Evolutionary conservation across 768 basidiomycete species (phyloP), one percentile per base, ranked within the genome.

Genomic region (Rhodocollybia butyracea): DNA sequence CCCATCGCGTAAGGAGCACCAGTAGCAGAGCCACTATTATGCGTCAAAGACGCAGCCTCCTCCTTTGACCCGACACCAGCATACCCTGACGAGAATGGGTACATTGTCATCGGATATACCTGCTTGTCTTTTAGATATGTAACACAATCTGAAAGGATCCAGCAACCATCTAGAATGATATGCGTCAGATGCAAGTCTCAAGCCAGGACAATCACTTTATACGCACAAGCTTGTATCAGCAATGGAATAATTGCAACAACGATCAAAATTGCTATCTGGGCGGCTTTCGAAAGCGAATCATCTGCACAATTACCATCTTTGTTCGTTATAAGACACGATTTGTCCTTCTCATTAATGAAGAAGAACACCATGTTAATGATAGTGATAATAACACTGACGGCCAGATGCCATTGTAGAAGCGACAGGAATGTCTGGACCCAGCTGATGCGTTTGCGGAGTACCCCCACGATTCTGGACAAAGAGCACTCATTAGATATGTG

Each of bases 141-240:
- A n/a, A 54, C 52, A 31, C 52, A 54, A 26, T 43, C 52, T 2
- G 52, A 54, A 21, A 54, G 38, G 27, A 54, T 29, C 52, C 52
- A 54, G 41, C 52, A 54, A 21, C 24, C 52, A 54, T 54, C 52
- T 54, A 21, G 3, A 19, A 24, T 21, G 19, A 38, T 24, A 47
- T 27, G 32, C 31, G 32, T 50, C 11, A 26, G 27, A 40, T 15
- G 5, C 2, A 19, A 47, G 30, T 12, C 6, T n/a, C 34, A 26
- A 11, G 13, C 15, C 27, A 13, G 8, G n/a, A 31, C 51, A 29
- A 7, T 22, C 12, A 42, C 5, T 19, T 26, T 22, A 8, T 8
- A 54, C 52, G 11, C 30, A 54, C 52, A 54, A 32, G 52, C 52
- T 26, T 17, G 27, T 10, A 54, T 43, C 21, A 54, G 27, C 41